These are phyloP conservation scores for Penicillium nucicola DNA, from an alignment of 495 filamentous ascomycete species.

Conservation along the genomic window DNA sequence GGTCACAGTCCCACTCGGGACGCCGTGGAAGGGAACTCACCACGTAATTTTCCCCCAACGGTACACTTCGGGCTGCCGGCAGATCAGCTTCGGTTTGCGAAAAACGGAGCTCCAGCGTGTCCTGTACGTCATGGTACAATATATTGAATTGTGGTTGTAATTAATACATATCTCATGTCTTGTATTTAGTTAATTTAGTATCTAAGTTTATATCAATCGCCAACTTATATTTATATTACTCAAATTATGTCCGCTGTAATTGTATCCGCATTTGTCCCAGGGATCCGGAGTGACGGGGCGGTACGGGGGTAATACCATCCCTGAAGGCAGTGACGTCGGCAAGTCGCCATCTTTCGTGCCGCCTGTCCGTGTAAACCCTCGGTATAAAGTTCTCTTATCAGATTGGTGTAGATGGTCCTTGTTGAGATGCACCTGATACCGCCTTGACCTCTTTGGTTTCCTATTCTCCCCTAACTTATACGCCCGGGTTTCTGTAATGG, in stretches of 20 bases:
- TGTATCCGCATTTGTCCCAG: neutral
- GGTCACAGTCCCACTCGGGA: constrained; percentile 22
- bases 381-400: neutral
- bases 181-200: no score
- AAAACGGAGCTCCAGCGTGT: neutral
- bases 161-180: no score
- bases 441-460: neutral
- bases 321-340: constrained; percentile 37
- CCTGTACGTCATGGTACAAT: no score
- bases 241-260: no score
- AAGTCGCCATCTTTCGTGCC: constrained; percentile 27
- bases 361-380: constrained; percentile 7
- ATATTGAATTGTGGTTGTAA: no score
- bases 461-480: neutral
- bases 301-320: constrained; percentile 1
- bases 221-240: no score
- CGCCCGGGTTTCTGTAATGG: constrained; percentile 20
- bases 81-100: constrained; percentile 10
- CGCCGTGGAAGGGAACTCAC: constrained; percentile 13
- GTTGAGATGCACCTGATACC: neutral
- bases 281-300: neutral
- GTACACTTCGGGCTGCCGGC: constrained; percentile 27
- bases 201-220: no score
- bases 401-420: neutral
- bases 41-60: constrained; percentile 22